Percentiles rank a stretch among this genome's conserved stretches.
Evolutionary conservation across 2,329 filamentous ascomycete species (phyloP).

Genomic region (Sporothrix schenckii): DNA sequence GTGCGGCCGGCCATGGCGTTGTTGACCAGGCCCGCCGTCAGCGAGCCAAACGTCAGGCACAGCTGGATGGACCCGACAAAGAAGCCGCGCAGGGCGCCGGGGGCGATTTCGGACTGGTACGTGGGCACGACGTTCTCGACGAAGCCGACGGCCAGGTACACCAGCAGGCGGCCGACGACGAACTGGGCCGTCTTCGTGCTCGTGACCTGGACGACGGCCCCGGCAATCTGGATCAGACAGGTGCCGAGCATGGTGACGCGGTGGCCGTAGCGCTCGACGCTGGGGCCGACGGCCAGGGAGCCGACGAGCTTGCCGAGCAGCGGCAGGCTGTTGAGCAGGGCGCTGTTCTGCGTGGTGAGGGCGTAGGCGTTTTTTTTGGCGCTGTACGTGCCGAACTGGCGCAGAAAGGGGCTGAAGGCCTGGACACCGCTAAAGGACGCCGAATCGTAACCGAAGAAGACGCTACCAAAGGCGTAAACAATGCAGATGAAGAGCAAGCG

Average conservation of each 20-base stretch:
- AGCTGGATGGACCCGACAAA: conserved; percentile 29
- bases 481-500: conserved; percentile 25
- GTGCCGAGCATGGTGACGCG: conserved; percentile 17
- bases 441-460: conserved; percentile 26
- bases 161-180: conserved; percentile 21
- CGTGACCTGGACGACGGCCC: conserved; percentile 20
- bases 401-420: conserved; percentile 21
- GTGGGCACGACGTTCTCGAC: conserved; percentile 59
- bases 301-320: conserved; percentile 25
- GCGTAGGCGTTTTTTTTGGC: conserved; percentile 10
- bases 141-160: conserved; percentile 23
- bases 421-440: conserved; percentile 26
- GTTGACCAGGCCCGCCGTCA: conserved; percentile 27
- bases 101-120: conserved; percentile 70
- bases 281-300: conserved; percentile 16
- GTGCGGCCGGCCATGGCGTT: conserved; percentile 2
- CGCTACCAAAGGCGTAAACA: conserved; percentile 23
- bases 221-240: conserved; percentile 24
- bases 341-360: conserved; percentile 10
- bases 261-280: conserved; percentile 20
- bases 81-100: conserved; percentile 58
- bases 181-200: conserved; percentile 17
- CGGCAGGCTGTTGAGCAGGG: conserved; percentile 26
- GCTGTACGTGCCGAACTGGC: conserved; percentile 9
- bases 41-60: conserved; percentile 26